These are phyloP conservation scores for Talaromyces amestolkiae DNA, from an alignment of 2,329 filamentous ascomycete genomes.

Conservation along the genomic window DNA sequence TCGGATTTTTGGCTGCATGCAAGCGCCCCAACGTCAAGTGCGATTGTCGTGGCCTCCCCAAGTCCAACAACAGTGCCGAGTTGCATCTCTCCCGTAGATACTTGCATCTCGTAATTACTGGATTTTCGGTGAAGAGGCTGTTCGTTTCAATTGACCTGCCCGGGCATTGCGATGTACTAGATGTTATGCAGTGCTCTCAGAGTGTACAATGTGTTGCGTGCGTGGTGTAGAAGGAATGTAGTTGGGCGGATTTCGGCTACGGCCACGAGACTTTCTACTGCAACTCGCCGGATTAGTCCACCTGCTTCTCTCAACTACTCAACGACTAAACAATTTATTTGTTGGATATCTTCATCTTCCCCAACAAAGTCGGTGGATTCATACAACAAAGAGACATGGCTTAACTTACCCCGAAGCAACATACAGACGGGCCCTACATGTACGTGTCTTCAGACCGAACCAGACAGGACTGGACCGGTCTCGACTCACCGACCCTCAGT, in stretches of 20 bases:
- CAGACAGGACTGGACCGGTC: slow-evolving; percentile 6
- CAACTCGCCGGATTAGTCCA: slow-evolving; percentile 14
- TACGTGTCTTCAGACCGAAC: slow-evolving; percentile 3
- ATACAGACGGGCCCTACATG: slow-evolving; percentile 1
- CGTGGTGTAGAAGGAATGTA: not conserved
- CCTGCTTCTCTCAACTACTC: not conserved
- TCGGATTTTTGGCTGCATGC: slow-evolving; percentile 11
- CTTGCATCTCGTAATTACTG: not conserved
- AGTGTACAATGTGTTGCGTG: not conserved
- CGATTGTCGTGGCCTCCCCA: slow-evolving; percentile 12
- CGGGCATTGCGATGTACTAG: not conserved
- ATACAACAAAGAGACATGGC: not conserved
- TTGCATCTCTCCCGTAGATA: not conserved
- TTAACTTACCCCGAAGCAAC: not conserved
- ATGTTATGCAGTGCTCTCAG: not conserved
- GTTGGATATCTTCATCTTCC: slow-evolving; percentile 6
- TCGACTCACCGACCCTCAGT: slow-evolving; percentile 7
- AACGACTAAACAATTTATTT: not conserved
- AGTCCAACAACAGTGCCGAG: not conserved
- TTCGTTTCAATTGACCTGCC: not conserved
- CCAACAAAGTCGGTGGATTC: not conserved
- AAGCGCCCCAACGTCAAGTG: slow-evolving; percentile 14
- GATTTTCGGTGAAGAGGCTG: not conserved
- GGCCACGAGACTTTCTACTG: slow-evolving; percentile 11
- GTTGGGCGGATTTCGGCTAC: not conserved